Evolutionary conservation across 2,329 filamentous ascomycete genomes (phyloP), one percentile per base, ranked within the genome.

Genomic region (Aspergillus neoniger): DNA sequence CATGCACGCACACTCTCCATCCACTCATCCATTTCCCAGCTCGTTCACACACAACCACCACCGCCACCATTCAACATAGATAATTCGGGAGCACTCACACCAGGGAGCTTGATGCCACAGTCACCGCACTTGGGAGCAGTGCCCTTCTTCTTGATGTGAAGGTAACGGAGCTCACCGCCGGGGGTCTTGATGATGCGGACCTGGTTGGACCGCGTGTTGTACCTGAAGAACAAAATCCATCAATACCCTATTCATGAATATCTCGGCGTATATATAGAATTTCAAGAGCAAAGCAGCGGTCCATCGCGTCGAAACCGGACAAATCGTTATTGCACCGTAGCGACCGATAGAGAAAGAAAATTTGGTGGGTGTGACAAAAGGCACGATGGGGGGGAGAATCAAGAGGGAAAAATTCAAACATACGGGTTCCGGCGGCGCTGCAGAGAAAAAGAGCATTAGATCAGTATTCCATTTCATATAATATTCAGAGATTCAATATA

Each of bases 101-200:
- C 95, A 79, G 92, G 88, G 77, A 99, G 90, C 86, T 98, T 98
- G 85, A 88, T 88, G 79, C 95, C 95, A 80, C 96, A 99, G 87
- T 99, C 95, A 87, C 96, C 91, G 81, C 95, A 99, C 88, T 99
- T 99, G 79, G 95, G 95, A 69, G 93, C 91, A 80, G 92, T 96
- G 75, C 93, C 95, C 81, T 89, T 91, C 92, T 99, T 99, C 91
- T 98, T 98, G 86, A 97, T 93, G 90, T 99, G 94, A 75, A 98
- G 91, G 80, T 96, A 89, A 81, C 95, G 89, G 77, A 96, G 89
- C 81, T 94, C 88, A 81, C 95, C 95, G 81, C 95, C 96, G 72
- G 96, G 95, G 72, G 95, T 99, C 88, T 95, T 95, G 83, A 96
- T 82, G 77, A 96, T 86, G 80, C 95, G 91, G 81, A 95, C 94